These are phyloP conservation scores for Trichocladium antarcticum DNA, from an alignment of 495 filamentous ascomycete genomes.

Conservation along the genomic window DNA sequence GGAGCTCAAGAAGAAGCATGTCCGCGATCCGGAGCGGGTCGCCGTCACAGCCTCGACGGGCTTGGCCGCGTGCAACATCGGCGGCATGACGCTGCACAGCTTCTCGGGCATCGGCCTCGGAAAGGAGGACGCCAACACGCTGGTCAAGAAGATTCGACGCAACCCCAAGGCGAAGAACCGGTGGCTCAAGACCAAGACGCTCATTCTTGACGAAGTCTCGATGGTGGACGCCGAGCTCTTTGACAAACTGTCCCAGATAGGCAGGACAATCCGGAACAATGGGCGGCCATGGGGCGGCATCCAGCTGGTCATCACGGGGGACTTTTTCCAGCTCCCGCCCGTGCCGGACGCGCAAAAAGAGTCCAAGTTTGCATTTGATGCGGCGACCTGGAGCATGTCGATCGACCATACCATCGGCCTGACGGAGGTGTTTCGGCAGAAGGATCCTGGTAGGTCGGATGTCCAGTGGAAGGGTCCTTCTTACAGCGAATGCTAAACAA, in stretches of 20 bases:
- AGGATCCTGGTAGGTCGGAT: conserved; percentile 56
- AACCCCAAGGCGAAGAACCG: conserved; percentile 79
- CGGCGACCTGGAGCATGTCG: conserved; percentile 77
- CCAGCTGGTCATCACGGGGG: conserved; percentile 88
- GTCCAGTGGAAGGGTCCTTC: background rate
- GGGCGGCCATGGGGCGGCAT: conserved; percentile 91
- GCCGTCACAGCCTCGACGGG: conserved; percentile 94
- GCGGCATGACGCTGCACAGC: conserved; percentile 89
- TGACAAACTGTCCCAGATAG: conserved; percentile 87
- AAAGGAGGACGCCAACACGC: conserved; percentile 69
- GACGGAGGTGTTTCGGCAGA: conserved; percentile 92
- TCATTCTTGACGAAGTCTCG: conserved; percentile 91
- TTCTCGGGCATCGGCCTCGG: conserved; percentile 93
- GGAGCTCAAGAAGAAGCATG: conserved; percentile 63
- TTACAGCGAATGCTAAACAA: conserved; percentile 11
- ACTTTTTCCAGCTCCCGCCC: conserved; percentile 94
- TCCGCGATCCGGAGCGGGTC: conserved; percentile 62
- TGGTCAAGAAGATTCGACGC: conserved; percentile 83
- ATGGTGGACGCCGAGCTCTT: conserved; percentile 98
- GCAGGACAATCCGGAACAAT: conserved; percentile 69
- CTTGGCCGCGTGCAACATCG: conserved; percentile 92
- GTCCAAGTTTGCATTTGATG: conserved; percentile 85
- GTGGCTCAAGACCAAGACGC: conserved; percentile 76
- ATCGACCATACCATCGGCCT: conserved; percentile 93
- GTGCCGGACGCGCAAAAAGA: conserved; percentile 63